These are phyloP conservation scores for Penicillium macrosclerotiorum DNA, from an alignment of 495 filamentous ascomycete genomes.

Conservation along the genomic window DNA sequence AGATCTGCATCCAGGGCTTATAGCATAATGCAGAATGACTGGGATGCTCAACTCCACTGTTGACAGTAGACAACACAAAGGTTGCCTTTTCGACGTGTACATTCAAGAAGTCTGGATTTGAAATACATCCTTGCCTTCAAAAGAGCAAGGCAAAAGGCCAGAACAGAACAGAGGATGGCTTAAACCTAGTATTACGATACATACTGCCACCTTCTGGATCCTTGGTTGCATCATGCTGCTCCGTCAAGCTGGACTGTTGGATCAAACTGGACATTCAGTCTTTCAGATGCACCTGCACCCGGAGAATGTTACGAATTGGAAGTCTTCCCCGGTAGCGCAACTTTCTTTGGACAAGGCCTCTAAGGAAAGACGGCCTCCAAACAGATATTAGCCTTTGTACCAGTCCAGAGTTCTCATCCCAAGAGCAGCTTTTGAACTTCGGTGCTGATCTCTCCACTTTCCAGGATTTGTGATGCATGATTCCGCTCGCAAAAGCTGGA, in stretches of 20 bases:
- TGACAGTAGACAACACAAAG: too few species aligned
- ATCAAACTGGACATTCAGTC: background rate
- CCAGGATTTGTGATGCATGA: background rate
- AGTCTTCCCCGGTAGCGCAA: background rate
- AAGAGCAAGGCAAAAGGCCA: too few species aligned
- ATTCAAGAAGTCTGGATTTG: background rate
- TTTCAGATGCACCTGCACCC: background rate
- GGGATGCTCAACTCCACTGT: too few species aligned
- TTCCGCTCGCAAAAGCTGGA: background rate
- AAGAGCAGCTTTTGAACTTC: too few species aligned
- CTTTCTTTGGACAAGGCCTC: too few species aligned
- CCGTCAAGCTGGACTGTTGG: background rate
- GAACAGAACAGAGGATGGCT: background rate
- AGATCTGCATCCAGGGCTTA: too few species aligned
- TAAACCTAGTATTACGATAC: too few species aligned
- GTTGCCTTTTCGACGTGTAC: background rate
- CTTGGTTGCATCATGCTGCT: too few species aligned
- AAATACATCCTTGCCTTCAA: conserved; percentile 1
- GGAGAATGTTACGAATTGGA: too few species aligned
- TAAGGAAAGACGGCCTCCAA: background rate
- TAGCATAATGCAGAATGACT: too few species aligned
- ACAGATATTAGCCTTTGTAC: background rate
- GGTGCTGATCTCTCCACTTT: too few species aligned
- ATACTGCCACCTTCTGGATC: too few species aligned
- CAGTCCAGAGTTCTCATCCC: background rate